phyloP scores from a whole-genome alignment of 805 yeast species.

The Candida golubevii region DNA sequence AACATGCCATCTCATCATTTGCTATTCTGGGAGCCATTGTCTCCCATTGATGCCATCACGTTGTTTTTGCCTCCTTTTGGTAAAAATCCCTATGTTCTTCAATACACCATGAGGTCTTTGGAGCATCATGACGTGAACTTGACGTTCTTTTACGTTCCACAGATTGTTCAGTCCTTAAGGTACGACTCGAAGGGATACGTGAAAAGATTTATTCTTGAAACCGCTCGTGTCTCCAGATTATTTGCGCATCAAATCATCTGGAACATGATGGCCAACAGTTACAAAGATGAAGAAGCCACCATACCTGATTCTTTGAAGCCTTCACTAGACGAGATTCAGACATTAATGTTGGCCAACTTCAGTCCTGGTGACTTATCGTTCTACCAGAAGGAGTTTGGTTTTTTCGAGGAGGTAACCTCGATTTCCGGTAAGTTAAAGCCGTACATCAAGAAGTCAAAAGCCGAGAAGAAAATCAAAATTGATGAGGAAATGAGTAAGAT shows the following conservation, averaged over 20 bases:
- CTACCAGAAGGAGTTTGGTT: constrained; percentile 79
- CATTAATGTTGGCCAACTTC: constrained; percentile 59
- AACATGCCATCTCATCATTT: constrained; percentile 39
- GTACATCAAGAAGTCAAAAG: constrained; percentile 86
- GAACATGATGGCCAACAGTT: constrained; percentile 94
- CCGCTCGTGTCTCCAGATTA: constrained; percentile 83
- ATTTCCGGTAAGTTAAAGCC: constrained; percentile 96
- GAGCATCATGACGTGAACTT: constrained; percentile 82
- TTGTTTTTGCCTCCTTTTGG: constrained; percentile 74
- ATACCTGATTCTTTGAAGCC: constrained; percentile 84
- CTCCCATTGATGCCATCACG: constrained; percentile 83
- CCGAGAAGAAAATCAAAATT: constrained; percentile 92
- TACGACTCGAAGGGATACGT: constrained; percentile 83
- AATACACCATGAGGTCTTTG: constrained; percentile 85
- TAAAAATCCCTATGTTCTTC: constrained; percentile 62
- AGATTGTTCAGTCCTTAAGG: constrained; percentile 88
- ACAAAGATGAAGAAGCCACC: constrained; percentile 80
- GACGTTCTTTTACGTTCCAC: constrained; percentile 96
- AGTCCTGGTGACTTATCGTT: constrained; percentile 56
- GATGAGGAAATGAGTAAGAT: constrained; percentile 92
- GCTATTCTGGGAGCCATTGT: constrained; percentile 67
- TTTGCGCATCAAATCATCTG: constrained; percentile 98
- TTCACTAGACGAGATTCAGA: constrained; percentile 66
- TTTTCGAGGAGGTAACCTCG: constrained; percentile 86
- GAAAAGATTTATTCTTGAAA: constrained; percentile 81